Base-by-base conservation (phyloP, 2,329 filamentous ascomycete genomes). In the Dactylellina parvicollis region DNA sequence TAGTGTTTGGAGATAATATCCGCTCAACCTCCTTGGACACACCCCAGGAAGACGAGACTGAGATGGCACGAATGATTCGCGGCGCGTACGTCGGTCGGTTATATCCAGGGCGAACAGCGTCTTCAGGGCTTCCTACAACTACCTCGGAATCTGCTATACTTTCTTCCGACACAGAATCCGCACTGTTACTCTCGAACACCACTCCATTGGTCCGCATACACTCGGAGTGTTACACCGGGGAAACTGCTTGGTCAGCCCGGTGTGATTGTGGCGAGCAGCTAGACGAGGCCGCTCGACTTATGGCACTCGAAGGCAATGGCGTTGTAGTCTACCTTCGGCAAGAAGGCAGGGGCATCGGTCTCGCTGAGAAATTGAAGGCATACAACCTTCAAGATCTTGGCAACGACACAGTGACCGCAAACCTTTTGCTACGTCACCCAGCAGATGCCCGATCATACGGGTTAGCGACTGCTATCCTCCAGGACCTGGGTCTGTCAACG, bases 241-340 rank as follows among this genome's bases (percentile, higher is more conserved):
- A 99, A 84, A 99, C 95, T 0, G 95, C 96, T 0, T 98, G 95
- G 95, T 97, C 93, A 5, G 94, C 95, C 34, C 89, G 95, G 26
- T 99, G 95, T 82, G 95, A 99, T 82, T 99, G 95, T 80, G 95
- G 95, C 65, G 95, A 99, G 82, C 95, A 99, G 80, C 86, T 99
- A 1, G 95, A 99, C 80, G 95, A 99, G 83, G 95, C 95, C 0
- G 95, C 94, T 1, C 87, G 95, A 24, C 83, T 99, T 1, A 99
- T 99, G 95, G 90, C 90, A 14, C 83, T 92, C 26, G 75, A 76
- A 0, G 72, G 66, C 1, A 93, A 93, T 14, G 95, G 95, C 32
- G 92, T 96, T 60, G 96, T 99, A 76, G 89, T 99, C 77, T 99
- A 99, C 79, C 85, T 99, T 20, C 89, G 95, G 20, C 95, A 99